Percentiles rank a stretch among this genome's conserved stretches.
Conservation (phyloP, 768 basidiomycete genomes). For the Pulveroboletus ravenelii region DNA sequence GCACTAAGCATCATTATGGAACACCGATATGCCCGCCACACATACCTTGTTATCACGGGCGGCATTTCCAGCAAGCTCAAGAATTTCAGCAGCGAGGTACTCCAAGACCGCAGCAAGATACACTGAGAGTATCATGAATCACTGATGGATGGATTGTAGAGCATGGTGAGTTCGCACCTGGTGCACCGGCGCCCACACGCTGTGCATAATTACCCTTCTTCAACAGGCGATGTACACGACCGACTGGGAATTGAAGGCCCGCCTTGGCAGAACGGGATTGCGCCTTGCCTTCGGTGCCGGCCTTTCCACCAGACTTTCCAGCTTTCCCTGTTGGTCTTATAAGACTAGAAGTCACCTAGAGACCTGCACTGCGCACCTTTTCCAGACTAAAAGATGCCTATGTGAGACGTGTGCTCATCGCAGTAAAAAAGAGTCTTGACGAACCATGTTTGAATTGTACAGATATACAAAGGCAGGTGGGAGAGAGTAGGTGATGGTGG, state of each 20-base stretch:
- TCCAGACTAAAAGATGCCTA: constrained; percentile 21
- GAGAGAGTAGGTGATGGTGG: constrained; percentile 20
- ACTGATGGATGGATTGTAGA: constrained; percentile 7
- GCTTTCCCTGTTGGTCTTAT: constrained; percentile 37
- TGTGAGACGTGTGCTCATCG: constrained; percentile 6
- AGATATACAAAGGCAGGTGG: constrained; percentile 15
- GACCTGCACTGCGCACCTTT: constrained; percentile 21
- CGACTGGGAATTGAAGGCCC: constrained; percentile 82
- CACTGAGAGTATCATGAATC: constrained; percentile 38
- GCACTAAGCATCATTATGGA: background rate
- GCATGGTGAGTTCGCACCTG: constrained; percentile 40
- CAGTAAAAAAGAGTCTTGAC: constrained; percentile 2
- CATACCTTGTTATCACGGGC: constrained; percentile 38
- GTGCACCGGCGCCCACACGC: constrained; percentile 86
- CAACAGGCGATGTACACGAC: constrained; percentile 86
- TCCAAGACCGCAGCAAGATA: constrained; percentile 90
- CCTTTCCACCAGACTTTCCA: constrained; percentile 50
- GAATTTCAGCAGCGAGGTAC: constrained; percentile 90
- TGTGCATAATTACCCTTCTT: constrained; percentile 87
- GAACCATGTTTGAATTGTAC: constrained; percentile 25
- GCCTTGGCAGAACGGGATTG: constrained; percentile 72
- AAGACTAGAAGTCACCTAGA: constrained; percentile 4
- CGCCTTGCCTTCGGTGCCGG: constrained; percentile 46
- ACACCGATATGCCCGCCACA: background rate
- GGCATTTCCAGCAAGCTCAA: constrained; percentile 87